These are phyloP conservation scores for Jaltomata sinuosa DNA, from an alignment of 257 asterid genomes.

Conservation along the genomic window DNA sequence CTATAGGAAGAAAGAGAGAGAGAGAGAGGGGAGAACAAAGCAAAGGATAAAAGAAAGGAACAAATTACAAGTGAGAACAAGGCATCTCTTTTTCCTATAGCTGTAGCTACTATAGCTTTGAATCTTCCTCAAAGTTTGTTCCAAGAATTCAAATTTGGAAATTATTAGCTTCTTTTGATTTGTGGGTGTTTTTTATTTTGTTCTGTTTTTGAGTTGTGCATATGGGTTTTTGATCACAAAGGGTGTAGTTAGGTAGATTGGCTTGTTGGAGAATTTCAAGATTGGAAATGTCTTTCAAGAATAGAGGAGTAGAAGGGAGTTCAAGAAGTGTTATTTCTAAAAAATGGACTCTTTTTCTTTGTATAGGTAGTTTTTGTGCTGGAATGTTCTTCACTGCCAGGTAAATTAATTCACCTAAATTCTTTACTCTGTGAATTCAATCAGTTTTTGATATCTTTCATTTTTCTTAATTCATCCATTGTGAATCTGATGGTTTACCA, in stretches of 20 bases:
- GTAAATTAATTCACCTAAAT: slow-evolving; percentile 14
- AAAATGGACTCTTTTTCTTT: slow-evolving; percentile 72
- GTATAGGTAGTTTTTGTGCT: slow-evolving; percentile 60
- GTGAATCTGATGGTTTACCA: background rate
- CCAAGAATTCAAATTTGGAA: slow-evolving; percentile 6
- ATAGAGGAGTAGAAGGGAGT: slow-evolving; percentile 53
- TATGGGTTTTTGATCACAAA: slow-evolving; percentile 30
- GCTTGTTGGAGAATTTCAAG: background rate
- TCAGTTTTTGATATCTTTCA: background rate
- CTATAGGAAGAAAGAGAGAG: background rate
- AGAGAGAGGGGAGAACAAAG: slow-evolving; percentile 11
- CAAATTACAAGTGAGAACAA: slow-evolving; percentile 23
- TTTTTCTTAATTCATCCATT: background rate
- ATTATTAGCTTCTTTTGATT: slow-evolving; percentile 7
- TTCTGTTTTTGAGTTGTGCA: background rate
- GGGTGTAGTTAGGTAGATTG: background rate
- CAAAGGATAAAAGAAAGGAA: slow-evolving; percentile 40
- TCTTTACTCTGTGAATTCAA: background rate
- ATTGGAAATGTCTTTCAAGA: slow-evolving; percentile 42
- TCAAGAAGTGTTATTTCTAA: slow-evolving; percentile 46
- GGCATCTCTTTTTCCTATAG: slow-evolving; percentile 10
- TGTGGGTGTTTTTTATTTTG: slow-evolving; percentile 1
- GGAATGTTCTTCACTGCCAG: slow-evolving; percentile 82
- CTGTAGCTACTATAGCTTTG: background rate
- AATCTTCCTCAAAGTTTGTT: slow-evolving; percentile 9